phyloP scores from a whole-genome alignment of 257 asterid genomes.

The Gynochthodes officinalis region DNA sequence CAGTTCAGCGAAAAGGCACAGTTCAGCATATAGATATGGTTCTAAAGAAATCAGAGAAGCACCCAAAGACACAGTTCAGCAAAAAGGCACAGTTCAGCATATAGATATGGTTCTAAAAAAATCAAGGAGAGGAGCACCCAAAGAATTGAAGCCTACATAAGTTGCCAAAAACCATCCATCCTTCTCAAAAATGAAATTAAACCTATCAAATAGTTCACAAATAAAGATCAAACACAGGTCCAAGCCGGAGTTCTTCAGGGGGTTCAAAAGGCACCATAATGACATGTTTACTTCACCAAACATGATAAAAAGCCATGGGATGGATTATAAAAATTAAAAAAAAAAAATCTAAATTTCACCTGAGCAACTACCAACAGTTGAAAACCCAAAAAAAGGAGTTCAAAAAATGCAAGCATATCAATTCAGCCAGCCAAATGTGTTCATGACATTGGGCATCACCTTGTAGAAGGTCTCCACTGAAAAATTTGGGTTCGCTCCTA shows the following conservation, averaged over 20 bases:
- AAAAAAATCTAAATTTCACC: background rate
- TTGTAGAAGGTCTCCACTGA: constrained; percentile 87
- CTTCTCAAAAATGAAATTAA: background rate
- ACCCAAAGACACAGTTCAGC: background rate
- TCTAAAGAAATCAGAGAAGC: no score
- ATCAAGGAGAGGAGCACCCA: no score
- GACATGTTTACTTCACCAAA: background rate
- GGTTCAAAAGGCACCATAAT: background rate
- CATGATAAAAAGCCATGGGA: background rate
- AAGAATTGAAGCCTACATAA: background rate
- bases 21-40: background rate
- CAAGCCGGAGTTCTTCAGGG: background rate
- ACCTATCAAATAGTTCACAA: background rate
- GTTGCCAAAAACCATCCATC: background rate
- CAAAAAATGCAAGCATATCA: background rate
- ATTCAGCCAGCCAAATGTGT: constrained; percentile 4
- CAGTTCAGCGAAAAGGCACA: no score
- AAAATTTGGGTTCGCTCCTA: constrained; percentile 94
- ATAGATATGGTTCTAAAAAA: background rate
- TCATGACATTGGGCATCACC: constrained; percentile 38
- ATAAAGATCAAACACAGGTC: background rate
- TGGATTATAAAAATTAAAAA: background rate
- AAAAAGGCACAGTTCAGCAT: background rate
- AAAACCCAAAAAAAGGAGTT: background rate
- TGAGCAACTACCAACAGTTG: background rate